A percentile compares a stretch with the other conserved stretches of the same genome.
Evolutionary conservation across 2,329 filamentous ascomycete species (phyloP).

Genomic region (Pseudopyrenochaeta lycopersici): DNA sequence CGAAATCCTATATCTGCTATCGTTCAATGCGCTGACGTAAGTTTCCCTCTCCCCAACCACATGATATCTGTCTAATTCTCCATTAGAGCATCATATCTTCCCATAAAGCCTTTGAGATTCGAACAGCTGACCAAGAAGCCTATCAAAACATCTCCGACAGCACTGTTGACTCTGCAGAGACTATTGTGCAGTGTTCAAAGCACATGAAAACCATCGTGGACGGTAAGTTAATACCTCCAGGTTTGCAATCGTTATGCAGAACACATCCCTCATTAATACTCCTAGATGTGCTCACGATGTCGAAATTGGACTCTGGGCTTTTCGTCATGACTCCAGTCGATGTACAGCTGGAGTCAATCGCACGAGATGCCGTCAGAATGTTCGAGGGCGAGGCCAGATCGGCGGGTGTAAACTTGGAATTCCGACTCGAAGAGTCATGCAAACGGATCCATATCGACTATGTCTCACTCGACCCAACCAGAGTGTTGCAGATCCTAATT

Average conservation of each 20-base stretch:
- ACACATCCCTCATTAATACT: no score
- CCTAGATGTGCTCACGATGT: constrained; percentile 52
- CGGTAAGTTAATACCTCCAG: constrained; percentile 12
- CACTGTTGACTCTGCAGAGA: constrained; percentile 50
- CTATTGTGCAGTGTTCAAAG: constrained; percentile 54
- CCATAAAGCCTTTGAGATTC: constrained; percentile 12
- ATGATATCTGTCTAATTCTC: no score
- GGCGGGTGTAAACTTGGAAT: constrained; percentile 36
- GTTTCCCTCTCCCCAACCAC: no score
- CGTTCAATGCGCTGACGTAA: constrained; percentile 51
- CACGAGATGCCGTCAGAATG: constrained; percentile 48
- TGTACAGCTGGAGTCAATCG: constrained; percentile 45
- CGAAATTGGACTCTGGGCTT: constrained; percentile 55
- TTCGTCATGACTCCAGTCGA: constrained; percentile 53
- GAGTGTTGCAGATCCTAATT: constrained; percentile 51
- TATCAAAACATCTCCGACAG: constrained; percentile 26
- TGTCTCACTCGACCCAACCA: constrained; percentile 53
- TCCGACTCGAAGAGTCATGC: constrained; percentile 49
- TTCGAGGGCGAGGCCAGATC: constrained; percentile 46
- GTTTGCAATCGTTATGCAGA: no score
- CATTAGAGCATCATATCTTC: constrained; percentile 22
- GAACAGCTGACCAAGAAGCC: constrained; percentile 9
- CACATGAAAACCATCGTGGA: constrained; percentile 59
- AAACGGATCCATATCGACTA: constrained; percentile 41
- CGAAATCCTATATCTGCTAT: constrained; percentile 55